These are phyloP conservation scores for Strobilomyces confusus DNA, from an alignment of 768 basidiomycete species.

Conservation along the genomic window DNA sequence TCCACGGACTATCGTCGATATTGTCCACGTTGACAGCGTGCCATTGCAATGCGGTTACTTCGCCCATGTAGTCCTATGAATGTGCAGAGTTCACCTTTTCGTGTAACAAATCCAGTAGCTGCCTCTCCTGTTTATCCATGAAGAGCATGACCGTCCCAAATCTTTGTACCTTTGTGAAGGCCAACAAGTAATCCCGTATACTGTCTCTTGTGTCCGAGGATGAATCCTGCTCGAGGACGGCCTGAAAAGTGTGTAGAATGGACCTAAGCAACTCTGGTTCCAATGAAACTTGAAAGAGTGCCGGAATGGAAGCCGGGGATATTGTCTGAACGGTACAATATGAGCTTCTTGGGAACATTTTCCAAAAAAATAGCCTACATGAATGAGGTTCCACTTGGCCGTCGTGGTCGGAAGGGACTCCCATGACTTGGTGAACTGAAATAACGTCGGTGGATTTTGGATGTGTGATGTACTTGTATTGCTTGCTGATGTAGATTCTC, in stretches of 20 bases:
- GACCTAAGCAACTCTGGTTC: conserved; percentile 61
- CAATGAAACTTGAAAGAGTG: conserved; percentile 65
- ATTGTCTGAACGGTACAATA: conserved; percentile 41
- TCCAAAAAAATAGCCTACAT: conserved; percentile 39
- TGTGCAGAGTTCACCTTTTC: conserved; percentile 17
- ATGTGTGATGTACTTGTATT: conserved; percentile 2
- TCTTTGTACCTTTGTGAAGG: conserved; percentile 53
- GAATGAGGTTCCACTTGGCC: conserved; percentile 56
- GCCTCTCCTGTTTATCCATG: conserved; percentile 54
- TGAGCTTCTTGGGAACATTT: not conserved
- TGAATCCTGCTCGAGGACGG: conserved; percentile 24
- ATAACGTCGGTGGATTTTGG: conserved; percentile 39
- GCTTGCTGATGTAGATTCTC: not conserved
- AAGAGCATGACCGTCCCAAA: conserved; percentile 64
- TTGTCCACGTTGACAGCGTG: not conserved
- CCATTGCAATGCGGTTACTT: not conserved
- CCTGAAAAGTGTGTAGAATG: conserved; percentile 50
- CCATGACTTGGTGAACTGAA: conserved; percentile 66
- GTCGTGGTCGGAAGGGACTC: conserved; percentile 35
- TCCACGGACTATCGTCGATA: not conserved
- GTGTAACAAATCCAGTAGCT: conserved; percentile 45
- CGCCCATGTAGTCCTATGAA: conserved; percentile 1
- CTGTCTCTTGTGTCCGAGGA: conserved; percentile 10
- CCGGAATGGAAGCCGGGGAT: conserved; percentile 50
- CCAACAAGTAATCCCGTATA: conserved; percentile 47